These are phyloP conservation scores for Monosporozyma siamensis DNA, from an alignment of 805 yeast species.

Conservation along the genomic window DNA sequence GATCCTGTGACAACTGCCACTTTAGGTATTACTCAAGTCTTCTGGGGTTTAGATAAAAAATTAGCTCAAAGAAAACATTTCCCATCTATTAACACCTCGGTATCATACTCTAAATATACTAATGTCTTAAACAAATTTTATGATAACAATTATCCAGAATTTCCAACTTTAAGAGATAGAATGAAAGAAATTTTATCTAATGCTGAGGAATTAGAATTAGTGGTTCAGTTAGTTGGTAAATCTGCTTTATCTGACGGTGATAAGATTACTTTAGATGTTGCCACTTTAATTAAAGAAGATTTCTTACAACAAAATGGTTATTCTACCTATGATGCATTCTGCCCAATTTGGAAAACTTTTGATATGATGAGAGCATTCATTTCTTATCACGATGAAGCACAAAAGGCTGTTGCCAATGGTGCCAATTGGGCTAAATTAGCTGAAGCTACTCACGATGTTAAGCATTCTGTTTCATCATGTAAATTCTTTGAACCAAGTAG, in stretches of 20 bases:
- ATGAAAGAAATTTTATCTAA: constrained; percentile 90
- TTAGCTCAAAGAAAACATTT: constrained; percentile 99
- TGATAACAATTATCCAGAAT: constrained; percentile 79
- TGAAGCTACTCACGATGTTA: constrained; percentile 83
- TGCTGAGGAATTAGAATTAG: constrained; percentile 98
- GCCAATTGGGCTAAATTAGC: constrained; percentile 89
- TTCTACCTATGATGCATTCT: constrained; percentile 95
- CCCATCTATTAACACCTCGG: constrained; percentile 96
- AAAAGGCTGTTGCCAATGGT: constrained; percentile 89
- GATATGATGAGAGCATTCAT: constrained; percentile 97
- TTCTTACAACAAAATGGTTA: constrained; percentile 99
- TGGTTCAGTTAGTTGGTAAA: constrained; percentile 97
- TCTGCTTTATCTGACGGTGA: constrained; percentile 94
- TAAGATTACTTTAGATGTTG: constrained; percentile 91
- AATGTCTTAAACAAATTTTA: constrained; percentile 78
- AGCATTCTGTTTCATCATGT: constrained; percentile 87
- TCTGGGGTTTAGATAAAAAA: constrained; percentile 99
- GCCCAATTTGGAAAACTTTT: constrained; percentile 98
- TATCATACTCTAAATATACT: constrained; percentile 94
- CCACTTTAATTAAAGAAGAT: constrained; percentile 88
- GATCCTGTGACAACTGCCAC: constrained; percentile 99
- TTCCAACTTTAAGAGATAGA: constrained; percentile 81
- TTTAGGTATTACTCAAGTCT: constrained; percentile 98
- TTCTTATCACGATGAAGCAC: constrained; percentile 92
- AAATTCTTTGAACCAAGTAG: constrained; percentile 93